Conservation (phyloP, 805 yeast genomes). For the Nakazawaea ernobii region DNA sequence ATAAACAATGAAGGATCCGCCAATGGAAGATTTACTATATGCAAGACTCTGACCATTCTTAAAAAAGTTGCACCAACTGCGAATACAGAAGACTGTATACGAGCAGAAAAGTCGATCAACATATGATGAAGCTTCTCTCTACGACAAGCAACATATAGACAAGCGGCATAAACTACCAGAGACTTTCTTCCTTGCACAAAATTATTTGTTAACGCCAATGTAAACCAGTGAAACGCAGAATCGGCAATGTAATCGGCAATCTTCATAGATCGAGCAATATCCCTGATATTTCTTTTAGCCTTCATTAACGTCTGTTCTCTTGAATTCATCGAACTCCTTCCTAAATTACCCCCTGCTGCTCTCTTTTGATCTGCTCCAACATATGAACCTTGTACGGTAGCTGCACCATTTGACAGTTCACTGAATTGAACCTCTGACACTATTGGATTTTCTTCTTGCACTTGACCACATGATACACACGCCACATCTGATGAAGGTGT, state of each 20-base stretch:
- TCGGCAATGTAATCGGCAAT: constrained; percentile 85
- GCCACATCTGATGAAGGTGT: constrained; percentile 71
- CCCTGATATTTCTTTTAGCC: constrained; percentile 72
- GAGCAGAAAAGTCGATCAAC: constrained; percentile 91
- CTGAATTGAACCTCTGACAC: constrained; percentile 95
- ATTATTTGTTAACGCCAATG: constrained; percentile 76
- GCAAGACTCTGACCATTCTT: constrained; percentile 83
- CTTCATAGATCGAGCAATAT: constrained; percentile 69
- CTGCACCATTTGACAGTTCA: constrained; percentile 90
- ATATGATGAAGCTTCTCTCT: constrained; percentile 87
- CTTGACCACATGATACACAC: constrained; percentile 81
- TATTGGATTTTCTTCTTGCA: constrained; percentile 86
- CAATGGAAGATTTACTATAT: constrained; percentile 71
- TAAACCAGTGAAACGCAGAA: constrained; percentile 86
- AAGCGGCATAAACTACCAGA: constrained; percentile 92
- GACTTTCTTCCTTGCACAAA: constrained; percentile 97
- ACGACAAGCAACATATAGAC: constrained; percentile 92
- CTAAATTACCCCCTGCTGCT: constrained; percentile 62
- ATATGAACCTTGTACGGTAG: constrained; percentile 92
- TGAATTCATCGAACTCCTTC: constrained; percentile 72
- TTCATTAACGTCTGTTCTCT: constrained; percentile 85
- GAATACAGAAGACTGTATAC: constrained; percentile 85
- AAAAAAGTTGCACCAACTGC: constrained; percentile 94
- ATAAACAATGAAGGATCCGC: constrained; percentile 94
- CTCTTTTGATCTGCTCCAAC: constrained; percentile 82